Percentiles rank a stretch among this genome's conserved stretches.
These are phyloP conservation scores for Borovskyia barvae DNA, from an alignment of 208 protist genomes.

Conservation along the genomic window DNA sequence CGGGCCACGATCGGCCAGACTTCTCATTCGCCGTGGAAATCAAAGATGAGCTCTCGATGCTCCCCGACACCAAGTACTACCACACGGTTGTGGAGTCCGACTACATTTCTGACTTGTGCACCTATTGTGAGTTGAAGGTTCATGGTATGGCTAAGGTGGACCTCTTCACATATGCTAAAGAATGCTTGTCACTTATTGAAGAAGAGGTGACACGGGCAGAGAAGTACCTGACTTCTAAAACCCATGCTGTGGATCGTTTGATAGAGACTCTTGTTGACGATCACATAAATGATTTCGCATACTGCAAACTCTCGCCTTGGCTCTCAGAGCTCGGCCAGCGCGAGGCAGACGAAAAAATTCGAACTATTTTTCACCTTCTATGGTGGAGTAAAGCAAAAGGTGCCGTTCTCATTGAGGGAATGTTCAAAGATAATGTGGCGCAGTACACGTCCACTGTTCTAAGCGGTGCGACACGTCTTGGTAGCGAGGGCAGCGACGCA, in stretches of 20 bases:
- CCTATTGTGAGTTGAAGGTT: slow-evolving; percentile 20
- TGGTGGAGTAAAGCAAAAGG: slow-evolving; percentile 25
- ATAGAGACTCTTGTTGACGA: slow-evolving; percentile 31
- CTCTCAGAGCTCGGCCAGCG: slow-evolving; percentile 2
- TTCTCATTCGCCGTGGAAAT: slow-evolving; percentile 25
- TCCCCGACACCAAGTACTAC: slow-evolving; percentile 39
- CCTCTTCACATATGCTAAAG: slow-evolving; percentile 13
- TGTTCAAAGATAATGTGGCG: slow-evolving; percentile 29
- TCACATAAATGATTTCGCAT: slow-evolving; percentile 17
- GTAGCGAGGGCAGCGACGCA: slow-evolving; percentile 2
- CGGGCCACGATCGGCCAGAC: background rate
- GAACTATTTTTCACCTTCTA: slow-evolving; percentile 25
- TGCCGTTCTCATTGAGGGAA: slow-evolving; percentile 17
- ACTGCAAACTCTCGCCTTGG: background rate
- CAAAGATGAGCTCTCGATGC: slow-evolving; percentile 44
- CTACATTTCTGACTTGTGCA: slow-evolving; percentile 35
- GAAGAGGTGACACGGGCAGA: slow-evolving; percentile 21
- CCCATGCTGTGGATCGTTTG: slow-evolving; percentile 21
- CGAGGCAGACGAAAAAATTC: slow-evolving; percentile 6
- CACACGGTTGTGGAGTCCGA: slow-evolving; percentile 27
- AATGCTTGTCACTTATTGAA: slow-evolving; percentile 20
- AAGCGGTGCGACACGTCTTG: background rate
- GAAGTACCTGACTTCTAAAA: slow-evolving; percentile 28
- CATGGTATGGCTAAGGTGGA: slow-evolving; percentile 1
- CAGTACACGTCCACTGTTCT: slow-evolving; percentile 10